A percentile compares a stretch with the other conserved stretches of the same genome.
Evolutionary conservation across 2,329 filamentous ascomycete genomes (phyloP).

Genomic region (Lasiodiplodia hormozganensis): DNA sequence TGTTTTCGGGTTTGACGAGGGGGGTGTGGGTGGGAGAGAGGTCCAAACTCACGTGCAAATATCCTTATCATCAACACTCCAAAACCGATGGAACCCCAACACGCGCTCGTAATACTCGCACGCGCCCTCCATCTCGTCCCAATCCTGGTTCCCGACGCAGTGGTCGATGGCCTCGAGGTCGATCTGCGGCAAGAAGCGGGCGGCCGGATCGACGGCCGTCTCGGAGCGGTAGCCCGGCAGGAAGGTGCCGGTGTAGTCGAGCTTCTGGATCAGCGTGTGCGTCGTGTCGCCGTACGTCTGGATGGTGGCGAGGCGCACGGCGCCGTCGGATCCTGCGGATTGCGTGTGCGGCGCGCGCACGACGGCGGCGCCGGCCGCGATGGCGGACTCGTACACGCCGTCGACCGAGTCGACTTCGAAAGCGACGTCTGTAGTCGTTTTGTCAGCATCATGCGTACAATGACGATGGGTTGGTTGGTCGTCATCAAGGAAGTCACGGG

Average conservation of each 20-base stretch:
- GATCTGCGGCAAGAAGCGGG: conserved; percentile 66
- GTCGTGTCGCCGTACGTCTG: conserved; percentile 95
- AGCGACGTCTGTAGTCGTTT: conserved; percentile 69
- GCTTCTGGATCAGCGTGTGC: conserved; percentile 83
- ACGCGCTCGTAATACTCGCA: conserved; percentile 82
- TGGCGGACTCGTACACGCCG: conserved; percentile 77
- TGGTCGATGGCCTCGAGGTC: conserved; percentile 83
- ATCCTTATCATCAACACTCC: conserved; percentile 92
- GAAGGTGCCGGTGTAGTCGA: conserved; percentile 75
- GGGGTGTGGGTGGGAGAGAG: too few relatives aligned
- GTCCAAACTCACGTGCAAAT: conserved; percentile 69
- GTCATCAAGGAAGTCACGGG: background rate
- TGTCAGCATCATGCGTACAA: background rate
- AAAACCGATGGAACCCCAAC: conserved; percentile 95
- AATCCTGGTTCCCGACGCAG: conserved; percentile 96
- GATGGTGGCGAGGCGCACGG: conserved; percentile 78
- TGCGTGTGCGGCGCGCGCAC: conserved; percentile 66
- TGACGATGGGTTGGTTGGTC: background rate
- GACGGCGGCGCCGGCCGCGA: conserved; percentile 67
- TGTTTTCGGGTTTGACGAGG: too few relatives aligned
- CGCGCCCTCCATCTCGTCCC: conserved; percentile 79
- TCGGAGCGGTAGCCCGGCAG: conserved; percentile 79
- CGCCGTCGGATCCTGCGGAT: conserved; percentile 65
- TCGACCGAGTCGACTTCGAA: conserved; percentile 93
- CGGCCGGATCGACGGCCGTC: conserved; percentile 54